phyloP scores from a whole-genome alignment of 208 protist species.

The Leptomonas seymouri region DNA sequence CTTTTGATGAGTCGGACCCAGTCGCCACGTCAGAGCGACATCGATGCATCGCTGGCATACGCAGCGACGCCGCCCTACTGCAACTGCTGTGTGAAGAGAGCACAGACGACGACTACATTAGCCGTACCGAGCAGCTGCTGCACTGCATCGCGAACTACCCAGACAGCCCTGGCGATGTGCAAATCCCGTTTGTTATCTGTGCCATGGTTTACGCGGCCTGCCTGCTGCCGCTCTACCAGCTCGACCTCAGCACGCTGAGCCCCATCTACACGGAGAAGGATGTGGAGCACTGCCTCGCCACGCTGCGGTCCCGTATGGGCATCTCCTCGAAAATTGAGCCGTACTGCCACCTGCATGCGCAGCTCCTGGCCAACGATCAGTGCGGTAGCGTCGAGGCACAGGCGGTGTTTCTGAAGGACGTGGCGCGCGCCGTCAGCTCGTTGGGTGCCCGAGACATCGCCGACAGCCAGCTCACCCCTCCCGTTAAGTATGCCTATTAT shows the following conservation, averaged over 20 bases:
- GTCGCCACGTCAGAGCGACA: conserved; percentile 6
- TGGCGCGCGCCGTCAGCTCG: conserved; percentile 41
- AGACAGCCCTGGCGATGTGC: conserved; percentile 31
- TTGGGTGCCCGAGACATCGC: conserved; percentile 25
- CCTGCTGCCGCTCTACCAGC: conserved; percentile 52
- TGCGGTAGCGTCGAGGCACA: conserved; percentile 32
- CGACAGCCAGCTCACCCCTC: conserved; percentile 37
- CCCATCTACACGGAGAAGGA: conserved; percentile 32
- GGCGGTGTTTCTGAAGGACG: conserved; percentile 40
- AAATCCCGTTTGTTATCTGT: conserved; percentile 59
- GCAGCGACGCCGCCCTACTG: conserved; percentile 31
- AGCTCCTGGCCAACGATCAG: conserved; percentile 61
- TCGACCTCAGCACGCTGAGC: conserved; percentile 27
- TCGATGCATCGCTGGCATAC: conserved; percentile 21
- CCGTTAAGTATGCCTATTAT: conserved; percentile 75
- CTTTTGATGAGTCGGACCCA: background rate
- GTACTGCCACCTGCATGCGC: conserved; percentile 73
- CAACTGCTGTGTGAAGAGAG: conserved; percentile 34
- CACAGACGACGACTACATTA: conserved; percentile 43
- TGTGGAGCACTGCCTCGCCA: conserved; percentile 30
- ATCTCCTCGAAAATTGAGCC: conserved; percentile 44
- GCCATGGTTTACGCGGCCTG: conserved; percentile 51
- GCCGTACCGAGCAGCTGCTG: conserved; percentile 37
- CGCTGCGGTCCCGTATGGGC: conserved; percentile 33
- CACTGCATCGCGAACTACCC: conserved; percentile 30